A percentile compares a stretch with the other conserved stretches of the same genome.
phyloP scores from a whole-genome alignment of 75 land plant species.

The Pinus albicaulis region DNA sequence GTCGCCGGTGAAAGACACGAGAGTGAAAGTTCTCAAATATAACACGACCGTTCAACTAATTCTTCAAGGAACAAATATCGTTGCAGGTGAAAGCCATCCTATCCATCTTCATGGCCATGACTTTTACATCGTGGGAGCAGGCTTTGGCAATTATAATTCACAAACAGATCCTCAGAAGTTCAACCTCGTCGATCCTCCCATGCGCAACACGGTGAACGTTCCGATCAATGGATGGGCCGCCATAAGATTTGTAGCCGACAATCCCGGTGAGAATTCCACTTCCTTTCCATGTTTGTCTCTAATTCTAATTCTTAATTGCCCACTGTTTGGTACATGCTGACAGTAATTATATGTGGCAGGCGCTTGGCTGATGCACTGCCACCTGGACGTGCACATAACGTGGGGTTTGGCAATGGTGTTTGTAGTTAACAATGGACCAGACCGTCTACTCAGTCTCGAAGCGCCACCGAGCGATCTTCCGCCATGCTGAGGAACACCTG shows the following conservation, averaged over 20 bases:
- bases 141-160: slow-evolving; percentile 56
- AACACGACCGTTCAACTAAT: slow-evolving; percentile 65
- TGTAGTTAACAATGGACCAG: too few relatives aligned
- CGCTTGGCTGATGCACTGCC: too few relatives aligned
- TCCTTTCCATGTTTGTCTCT: too few relatives aligned
- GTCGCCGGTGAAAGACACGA: slow-evolving; percentile 34
- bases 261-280: slow-evolving; percentile 43
- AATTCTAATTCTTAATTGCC: too few relatives aligned
- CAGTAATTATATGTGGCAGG: too few relatives aligned
- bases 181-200: slow-evolving; percentile 59
- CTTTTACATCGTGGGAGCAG: slow-evolving; percentile 61
- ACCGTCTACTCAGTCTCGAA: too few relatives aligned
- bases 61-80: slow-evolving; percentile 59
- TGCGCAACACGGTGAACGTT: slow-evolving; percentile 53
- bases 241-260: slow-evolving; percentile 58
- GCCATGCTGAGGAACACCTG: too few relatives aligned
- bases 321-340: too few relatives aligned
- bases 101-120: slow-evolving; percentile 71
- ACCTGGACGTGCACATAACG: too few relatives aligned
- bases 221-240: slow-evolving; percentile 68
- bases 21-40: slow-evolving; percentile 38
- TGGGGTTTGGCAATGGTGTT: too few relatives aligned
- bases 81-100: slow-evolving; percentile 63
- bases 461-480: too few relatives aligned
- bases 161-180: slow-evolving; percentile 32